phyloP scores from a whole-genome alignment of 768 basidiomycete genomes.

The Flagelloscypha sp. region DNA sequence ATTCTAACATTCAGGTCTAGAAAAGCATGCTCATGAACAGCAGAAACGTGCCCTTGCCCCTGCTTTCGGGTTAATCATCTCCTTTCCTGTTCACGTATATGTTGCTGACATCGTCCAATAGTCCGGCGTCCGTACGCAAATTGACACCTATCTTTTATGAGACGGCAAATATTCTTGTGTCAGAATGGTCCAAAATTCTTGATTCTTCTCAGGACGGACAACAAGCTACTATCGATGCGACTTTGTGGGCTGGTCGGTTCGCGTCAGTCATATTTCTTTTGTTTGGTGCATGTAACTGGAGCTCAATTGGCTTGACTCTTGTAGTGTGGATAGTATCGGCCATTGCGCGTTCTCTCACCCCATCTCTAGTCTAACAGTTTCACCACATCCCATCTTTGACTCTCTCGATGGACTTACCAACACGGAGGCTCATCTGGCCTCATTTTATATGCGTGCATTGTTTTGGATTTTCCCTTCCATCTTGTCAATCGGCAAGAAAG shows the following conservation, averaged over 20 bases:
- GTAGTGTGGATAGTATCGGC: conserved; percentile 50
- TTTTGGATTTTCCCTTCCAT: conserved; percentile 55
- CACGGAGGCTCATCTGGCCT: conserved; percentile 45
- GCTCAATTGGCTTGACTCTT: conserved; percentile 5
- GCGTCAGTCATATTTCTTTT: conserved; percentile 31
- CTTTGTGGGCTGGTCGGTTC: conserved; percentile 52
- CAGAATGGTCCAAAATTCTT: conserved; percentile 40
- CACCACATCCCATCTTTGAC: conserved; percentile 39
- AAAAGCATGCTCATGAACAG: conserved; percentile 47
- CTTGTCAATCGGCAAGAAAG: conserved; percentile 48
- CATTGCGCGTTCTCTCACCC: conserved; percentile 58
- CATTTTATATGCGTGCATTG: conserved; percentile 57
- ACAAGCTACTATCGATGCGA: conserved; percentile 44
- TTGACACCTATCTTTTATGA: conserved; percentile 46
- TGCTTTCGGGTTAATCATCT: conserved; percentile 39
- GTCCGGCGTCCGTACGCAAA: conserved; percentile 45
- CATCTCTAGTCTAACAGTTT: conserved; percentile 46
- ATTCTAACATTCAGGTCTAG: conserved; percentile 12
- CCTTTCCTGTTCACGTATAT: conserved; percentile 1
- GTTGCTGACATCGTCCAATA: conserved; percentile 12
- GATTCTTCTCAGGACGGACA: conserved; percentile 31
- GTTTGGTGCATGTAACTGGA: background rate
- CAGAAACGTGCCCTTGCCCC: conserved; percentile 47
- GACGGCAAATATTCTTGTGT: conserved; percentile 42
- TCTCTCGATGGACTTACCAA: conserved; percentile 55